These are phyloP conservation scores for Fusarium sp. DNA, from an alignment of 2,329 filamentous ascomycete species.

Conservation along the genomic window DNA sequence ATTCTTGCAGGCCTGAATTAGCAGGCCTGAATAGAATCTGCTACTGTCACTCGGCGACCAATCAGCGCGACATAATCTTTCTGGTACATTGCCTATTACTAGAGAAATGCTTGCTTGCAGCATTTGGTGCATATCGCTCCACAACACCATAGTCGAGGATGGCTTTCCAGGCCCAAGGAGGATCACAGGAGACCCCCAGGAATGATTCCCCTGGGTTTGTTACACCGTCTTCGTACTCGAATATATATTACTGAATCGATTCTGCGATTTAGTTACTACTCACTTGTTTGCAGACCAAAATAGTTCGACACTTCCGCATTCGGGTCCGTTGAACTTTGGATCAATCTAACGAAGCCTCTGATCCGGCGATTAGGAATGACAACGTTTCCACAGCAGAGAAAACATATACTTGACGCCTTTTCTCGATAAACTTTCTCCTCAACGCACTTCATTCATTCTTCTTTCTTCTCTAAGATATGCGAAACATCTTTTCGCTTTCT, in stretches of 20 bases:
- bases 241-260: conserved; percentile 36
- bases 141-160: conserved; percentile 28
- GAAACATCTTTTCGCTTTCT: conserved; percentile 27
- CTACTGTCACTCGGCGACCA: conserved; percentile 20
- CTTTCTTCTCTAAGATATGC: conserved; percentile 30
- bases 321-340: conserved; percentile 32
- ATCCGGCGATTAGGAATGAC: conserved; percentile 28
- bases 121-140: conserved; percentile 26
- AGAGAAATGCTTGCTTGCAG: conserved; percentile 35
- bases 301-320: conserved; percentile 35
- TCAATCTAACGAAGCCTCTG: conserved; percentile 34
- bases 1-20: conserved; percentile 17
- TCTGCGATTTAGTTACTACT: neutral
- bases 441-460: conserved; percentile 5
- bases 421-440: conserved; percentile 34
- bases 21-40: conserved; percentile 29
- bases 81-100: conserved; percentile 16
- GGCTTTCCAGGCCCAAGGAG: conserved; percentile 19
- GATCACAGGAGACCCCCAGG: conserved; percentile 6
- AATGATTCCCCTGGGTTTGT: conserved; percentile 10
- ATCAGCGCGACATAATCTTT: conserved; percentile 3
- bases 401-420: conserved; percentile 29
- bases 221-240: conserved; percentile 27
- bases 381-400: conserved; percentile 16
- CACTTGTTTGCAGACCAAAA: conserved; percentile 34